These are phyloP conservation scores for Pseudozyma hubeiensis DNA, from an alignment of 1,284 basidiomycete species.

Conservation along the genomic window DNA sequence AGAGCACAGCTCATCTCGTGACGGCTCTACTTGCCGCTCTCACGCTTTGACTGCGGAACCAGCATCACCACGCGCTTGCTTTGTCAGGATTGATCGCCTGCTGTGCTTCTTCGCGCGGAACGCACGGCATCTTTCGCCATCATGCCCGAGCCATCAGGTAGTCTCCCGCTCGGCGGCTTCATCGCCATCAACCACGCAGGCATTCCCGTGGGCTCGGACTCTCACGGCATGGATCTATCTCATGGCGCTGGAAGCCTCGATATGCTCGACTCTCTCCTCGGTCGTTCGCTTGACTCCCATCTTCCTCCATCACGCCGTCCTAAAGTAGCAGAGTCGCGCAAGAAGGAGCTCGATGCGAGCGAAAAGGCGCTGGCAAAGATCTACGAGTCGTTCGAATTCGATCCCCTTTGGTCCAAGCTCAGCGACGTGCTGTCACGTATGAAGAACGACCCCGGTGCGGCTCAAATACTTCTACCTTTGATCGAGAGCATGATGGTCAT, in stretches of 20 bases:
- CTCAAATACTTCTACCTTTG: slow-evolving; percentile 63
- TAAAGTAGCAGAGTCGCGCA: slow-evolving; percentile 20
- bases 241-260: not conserved
- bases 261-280: slow-evolving; percentile 11
- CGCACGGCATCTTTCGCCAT: not conserved
- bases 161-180: slow-evolving; percentile 11
- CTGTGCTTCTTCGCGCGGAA: not conserved
- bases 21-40: too few relatives aligned
- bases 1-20: too few relatives aligned
- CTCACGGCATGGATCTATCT: slow-evolving; percentile 11
- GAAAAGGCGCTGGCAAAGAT: slow-evolving; percentile 63
- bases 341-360: slow-evolving; percentile 73
- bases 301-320: slow-evolving; percentile 3
- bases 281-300: not conserved
- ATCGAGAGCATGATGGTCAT: slow-evolving; percentile 85
- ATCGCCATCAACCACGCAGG: slow-evolving; percentile 17
- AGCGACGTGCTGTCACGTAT: slow-evolving; percentile 62
- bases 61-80: too few relatives aligned
- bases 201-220: slow-evolving; percentile 4
- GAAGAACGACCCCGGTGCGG: slow-evolving; percentile 63
- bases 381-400: slow-evolving; percentile 66
- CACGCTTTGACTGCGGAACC: too few relatives aligned
- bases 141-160: slow-evolving; percentile 27
- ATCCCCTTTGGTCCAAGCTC: slow-evolving; percentile 61
- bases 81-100: not conserved